Evolutionary conservation across 2,329 filamentous ascomycete genomes (phyloP), one percentile per base, ranked within the genome.

Genomic region (Elsinoe batatas): DNA sequence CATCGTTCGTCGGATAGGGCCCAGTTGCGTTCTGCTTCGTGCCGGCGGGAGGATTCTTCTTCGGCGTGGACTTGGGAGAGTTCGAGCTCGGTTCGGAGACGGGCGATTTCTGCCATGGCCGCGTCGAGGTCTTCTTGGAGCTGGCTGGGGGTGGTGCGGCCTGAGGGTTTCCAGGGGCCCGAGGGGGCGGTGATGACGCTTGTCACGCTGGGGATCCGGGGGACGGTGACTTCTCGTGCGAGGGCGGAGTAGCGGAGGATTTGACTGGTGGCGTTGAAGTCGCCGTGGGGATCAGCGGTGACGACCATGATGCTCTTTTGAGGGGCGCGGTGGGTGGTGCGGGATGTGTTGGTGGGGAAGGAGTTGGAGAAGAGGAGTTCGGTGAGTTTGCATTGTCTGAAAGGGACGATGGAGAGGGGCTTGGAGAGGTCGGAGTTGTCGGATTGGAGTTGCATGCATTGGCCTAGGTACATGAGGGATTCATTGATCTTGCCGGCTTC

Each of bases 401-500:
- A 59, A 79, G 90, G 74, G 85, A 97, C 17, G 81, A 95, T 88
- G 66, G 79, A 82, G 6, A 61, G 60, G 1, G 58, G 47, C 11
- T 58, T 57, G 5, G 58, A 61, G 13, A 61, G 60, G 60, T 78
- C 84, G 42, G 84, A 83, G 32, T 84, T 79, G 63, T 91, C 88
- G 58, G 86, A 91, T 68, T 96, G 91, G 78, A 95, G 91, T 68
- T 97, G 91, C 63, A 98, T 79, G 67, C 93, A 98, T 67, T 97
- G 93, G 0, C 93, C 93, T 1, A 98, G 79, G 68, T 96, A 97
- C 93, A 98, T 98, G 66, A 98, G 74, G 66, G 88, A 95, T 70
- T 96, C 91, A 66, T 98, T 98, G 68, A 98, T 98, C 73, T 97
- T 97, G 54, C 93, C 93, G 35, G 91, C 93, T 73, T 98, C 93